These are phyloP conservation scores for Neofusicoccum umdonicola DNA, from an alignment of 2,329 filamentous ascomycete species.

Conservation along the genomic window DNA sequence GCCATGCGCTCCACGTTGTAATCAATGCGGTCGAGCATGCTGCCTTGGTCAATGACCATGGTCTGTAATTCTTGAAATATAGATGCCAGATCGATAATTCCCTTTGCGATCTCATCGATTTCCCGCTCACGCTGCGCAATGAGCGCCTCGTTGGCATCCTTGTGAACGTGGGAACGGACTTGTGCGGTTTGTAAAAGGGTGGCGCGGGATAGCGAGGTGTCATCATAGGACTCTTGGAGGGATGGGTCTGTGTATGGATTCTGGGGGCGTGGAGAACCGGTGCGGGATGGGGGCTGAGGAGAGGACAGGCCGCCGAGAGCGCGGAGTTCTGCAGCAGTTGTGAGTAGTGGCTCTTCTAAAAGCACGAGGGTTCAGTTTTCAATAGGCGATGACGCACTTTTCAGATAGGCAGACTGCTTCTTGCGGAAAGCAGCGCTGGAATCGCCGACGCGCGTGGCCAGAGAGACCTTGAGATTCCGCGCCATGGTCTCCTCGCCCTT, in stretches of 20 bases:
- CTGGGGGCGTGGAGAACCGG: conserved; percentile 46
- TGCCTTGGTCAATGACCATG: conserved; percentile 67
- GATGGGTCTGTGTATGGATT: conserved; percentile 80
- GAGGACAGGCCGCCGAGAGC: conserved; percentile 47
- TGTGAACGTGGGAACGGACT: conserved; percentile 55
- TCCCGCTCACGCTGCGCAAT: conserved; percentile 93
- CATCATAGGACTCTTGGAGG: conserved; percentile 81
- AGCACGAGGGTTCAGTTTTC: neutral
- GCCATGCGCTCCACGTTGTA: conserved; percentile 97
- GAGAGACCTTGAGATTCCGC: conserved; percentile 87
- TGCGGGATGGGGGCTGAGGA: conserved; percentile 49
- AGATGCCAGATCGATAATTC: conserved; percentile 94
- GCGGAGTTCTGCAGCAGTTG: conserved; percentile 37
- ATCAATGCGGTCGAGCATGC: conserved; percentile 52
- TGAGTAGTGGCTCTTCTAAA: conserved; percentile 14
- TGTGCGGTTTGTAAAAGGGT: conserved; percentile 78
- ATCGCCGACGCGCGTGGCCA: conserved; percentile 86
- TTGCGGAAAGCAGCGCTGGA: conserved; percentile 90
- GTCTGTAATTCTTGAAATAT: conserved; percentile 94
- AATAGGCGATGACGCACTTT: conserved; percentile 61
- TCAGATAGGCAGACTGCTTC: conserved; percentile 94
- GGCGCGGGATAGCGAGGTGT: conserved; percentile 86
- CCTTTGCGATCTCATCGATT: conserved; percentile 96
- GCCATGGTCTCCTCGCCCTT: conserved; percentile 93
- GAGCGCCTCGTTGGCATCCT: conserved; percentile 66